Evolutionary conservation across 768 basidiomycete genomes (phyloP).

Genomic region (Tricholomella constricta): DNA sequence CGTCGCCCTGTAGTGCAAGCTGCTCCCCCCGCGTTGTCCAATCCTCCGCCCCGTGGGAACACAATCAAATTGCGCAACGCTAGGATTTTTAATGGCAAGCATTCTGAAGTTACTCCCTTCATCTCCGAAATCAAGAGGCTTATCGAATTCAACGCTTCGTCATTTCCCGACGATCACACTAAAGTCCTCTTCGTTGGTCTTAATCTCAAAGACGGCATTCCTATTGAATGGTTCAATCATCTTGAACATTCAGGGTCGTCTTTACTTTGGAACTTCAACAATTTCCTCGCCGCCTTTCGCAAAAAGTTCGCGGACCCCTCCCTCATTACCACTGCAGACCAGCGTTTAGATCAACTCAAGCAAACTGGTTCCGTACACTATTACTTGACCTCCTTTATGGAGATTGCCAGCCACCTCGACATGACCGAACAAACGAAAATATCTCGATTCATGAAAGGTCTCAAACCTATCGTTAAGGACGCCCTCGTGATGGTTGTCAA

Average conservation of each 20-base stretch:
- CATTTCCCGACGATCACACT: constrained; percentile 25
- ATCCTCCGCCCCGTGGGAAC: background rate
- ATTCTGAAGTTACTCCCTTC: too few species aligned
- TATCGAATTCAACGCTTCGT: too few species aligned
- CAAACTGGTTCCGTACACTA: constrained; percentile 31
- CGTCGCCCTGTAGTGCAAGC: background rate
- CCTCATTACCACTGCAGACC: constrained; percentile 25
- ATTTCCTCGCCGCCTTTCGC: too few species aligned
- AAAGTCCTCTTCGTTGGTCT: constrained; percentile 28
- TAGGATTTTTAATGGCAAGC: too few species aligned
- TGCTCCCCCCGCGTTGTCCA: too few species aligned
- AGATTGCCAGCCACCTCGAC: too few species aligned
- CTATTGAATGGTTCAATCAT: constrained; percentile 31
- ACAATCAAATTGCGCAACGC: constrained; percentile 7
- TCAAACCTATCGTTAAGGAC: too few species aligned
- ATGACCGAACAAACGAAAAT: too few species aligned
- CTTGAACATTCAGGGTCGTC: constrained; percentile 15
- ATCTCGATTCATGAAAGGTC: too few species aligned
- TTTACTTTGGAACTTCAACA: too few species aligned
- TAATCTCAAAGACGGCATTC: constrained; percentile 31
- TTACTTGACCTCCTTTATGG: constrained; percentile 30
- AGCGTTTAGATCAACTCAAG: constrained; percentile 28
- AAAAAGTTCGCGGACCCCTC: too few species aligned
- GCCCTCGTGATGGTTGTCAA: constrained; percentile 18
- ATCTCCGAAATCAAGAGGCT: too few species aligned